Base-by-base conservation (phyloP, 192 early-diverging fungal species). In the Umbelopsis sp. region DNA sequence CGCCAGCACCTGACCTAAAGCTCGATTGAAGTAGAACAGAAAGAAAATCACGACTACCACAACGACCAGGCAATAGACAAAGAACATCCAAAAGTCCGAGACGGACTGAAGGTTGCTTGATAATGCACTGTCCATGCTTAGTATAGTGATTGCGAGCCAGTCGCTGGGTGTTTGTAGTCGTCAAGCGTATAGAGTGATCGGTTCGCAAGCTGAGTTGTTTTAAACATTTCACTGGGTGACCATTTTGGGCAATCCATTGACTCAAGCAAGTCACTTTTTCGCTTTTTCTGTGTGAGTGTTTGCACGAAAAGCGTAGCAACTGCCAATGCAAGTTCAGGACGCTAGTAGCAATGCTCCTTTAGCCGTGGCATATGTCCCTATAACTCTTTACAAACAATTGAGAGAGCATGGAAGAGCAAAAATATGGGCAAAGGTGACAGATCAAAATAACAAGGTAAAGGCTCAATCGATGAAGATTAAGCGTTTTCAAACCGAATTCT, bases 1-100 rank as follows among this genome's bases (percentile, higher is more conserved):
- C 2, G 88, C 86, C 18, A 91, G 74, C n/a, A 90, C 27, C 25
- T 81, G 84, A 12, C 84, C 92, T 52, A 90, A 69, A 33, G 86
- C 76, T 20, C 91, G 84, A 68, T 88, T 89, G 46, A 85, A 84
- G 55, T 92, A 93, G 75, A 93, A 93, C 27, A 91, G 79, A 50
- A 91, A 90, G 78, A 93, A 90, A 27, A 92, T 77, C 25, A 87
- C 81, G 11, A 89, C 86, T 20, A 89, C 78, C 12, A 90, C 85
- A 23, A 91, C 85, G 1, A 89, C 84, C 22, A 86, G 74, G 69
- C 90, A 90, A 71, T 86, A 90, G 47, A 90, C 81, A 67, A 90
- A 69, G 70, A 91, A 91, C 18, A 82, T 73, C 85, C 86, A 89
- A 47, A 87, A 85, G 47, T 86, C 74, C 18, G 52, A 67, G 20